Evolutionary conservation across 257 asterid species (phyloP), one percentile per base, ranked within the genome.

Genomic region (Jasminum sambac): DNA sequence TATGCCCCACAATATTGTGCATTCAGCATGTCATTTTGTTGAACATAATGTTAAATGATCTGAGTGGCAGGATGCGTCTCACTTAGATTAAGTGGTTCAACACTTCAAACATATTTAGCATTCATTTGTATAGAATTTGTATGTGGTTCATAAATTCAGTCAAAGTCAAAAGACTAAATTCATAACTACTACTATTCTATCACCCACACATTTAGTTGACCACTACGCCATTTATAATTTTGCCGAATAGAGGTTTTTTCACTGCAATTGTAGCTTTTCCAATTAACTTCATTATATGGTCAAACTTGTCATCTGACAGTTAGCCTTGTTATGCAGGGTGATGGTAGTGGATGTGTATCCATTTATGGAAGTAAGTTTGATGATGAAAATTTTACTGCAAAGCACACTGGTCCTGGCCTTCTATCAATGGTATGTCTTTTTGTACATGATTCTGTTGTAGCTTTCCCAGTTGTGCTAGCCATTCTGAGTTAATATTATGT

Each of bases 351-450:
- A 38, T 93, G 96, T 71, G 78, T 84, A 63, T 93, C 95, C 74
- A 87, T 90, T 46, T 89, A 90, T 50, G 98, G 98, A 60, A 93
- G 98, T 83, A 93, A 89, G 84, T 85, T 93, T 59, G 97, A 93
- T 67, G 98, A 93, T 79, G 98, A 93, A 84, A 90, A 90, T 78
- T 93, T 93, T 79, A 83, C 75, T 11, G 98, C 98, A 64, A 93
- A 89, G 83, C 98, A 93, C 87, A 93, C 98, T 59, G 97, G 97
- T 66, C 98, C 98, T 25, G 98, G 98, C 44, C 85, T 93, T 62
- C 79, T 93, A 72, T 93, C 98, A 30, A 90, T 93, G 97, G 98
- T 93, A 88, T 38, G 81, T 10, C 24, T 17, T 19, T 38, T 71
- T 52, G 42, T 66, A 25, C 70, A 6, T 23, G 8, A 23, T 55